These are phyloP conservation scores for Cryptococcus jaspeensis DNA, from an alignment of 1,284 basidiomycete species.

Conservation along the genomic window DNA sequence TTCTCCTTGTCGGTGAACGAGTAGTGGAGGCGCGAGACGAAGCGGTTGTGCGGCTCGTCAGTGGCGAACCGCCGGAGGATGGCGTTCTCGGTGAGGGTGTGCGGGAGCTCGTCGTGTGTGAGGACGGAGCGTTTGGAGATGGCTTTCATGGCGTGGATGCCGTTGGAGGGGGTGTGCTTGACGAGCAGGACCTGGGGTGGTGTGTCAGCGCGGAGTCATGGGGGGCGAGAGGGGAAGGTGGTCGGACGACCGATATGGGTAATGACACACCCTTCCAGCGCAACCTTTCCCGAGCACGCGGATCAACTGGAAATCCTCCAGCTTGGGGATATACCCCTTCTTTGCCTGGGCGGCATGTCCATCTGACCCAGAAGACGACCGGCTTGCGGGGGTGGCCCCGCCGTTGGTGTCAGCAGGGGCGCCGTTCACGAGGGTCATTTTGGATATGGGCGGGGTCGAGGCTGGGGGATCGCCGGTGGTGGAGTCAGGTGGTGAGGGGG, in stretches of 20 bases:
- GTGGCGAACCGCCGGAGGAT: constrained; percentile 80
- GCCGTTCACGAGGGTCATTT: too few relatives aligned
- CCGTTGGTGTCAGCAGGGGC: too few relatives aligned
- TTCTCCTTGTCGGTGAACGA: constrained; percentile 96
- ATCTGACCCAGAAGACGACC: background rate
- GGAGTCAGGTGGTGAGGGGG: too few relatives aligned
- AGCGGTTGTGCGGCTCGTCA: constrained; percentile 73
- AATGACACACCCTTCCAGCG: constrained; percentile 69
- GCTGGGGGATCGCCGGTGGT: too few relatives aligned
- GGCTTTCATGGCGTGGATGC: constrained; percentile 88
- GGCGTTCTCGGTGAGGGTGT: constrained; percentile 91
- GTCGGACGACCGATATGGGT: background rate
- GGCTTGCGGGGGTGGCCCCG: background rate
- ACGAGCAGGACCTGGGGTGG: constrained; percentile 71
- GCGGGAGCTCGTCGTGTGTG: constrained; percentile 89
- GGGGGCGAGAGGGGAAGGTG: background rate
- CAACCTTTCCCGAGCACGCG: constrained; percentile 93
- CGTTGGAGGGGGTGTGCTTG: constrained; percentile 66
- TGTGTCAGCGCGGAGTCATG: too few relatives aligned
- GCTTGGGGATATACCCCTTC: constrained; percentile 54
- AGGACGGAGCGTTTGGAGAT: constrained; percentile 95
- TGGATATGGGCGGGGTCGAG: too few relatives aligned
- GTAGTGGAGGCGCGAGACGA: constrained; percentile 91
- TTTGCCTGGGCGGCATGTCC: too few relatives aligned
- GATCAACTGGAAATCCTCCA: constrained; percentile 95